Evolutionary conservation across 2,329 filamentous ascomycete species (phyloP).

Genomic region (Aspergillaceae sp.): DNA sequence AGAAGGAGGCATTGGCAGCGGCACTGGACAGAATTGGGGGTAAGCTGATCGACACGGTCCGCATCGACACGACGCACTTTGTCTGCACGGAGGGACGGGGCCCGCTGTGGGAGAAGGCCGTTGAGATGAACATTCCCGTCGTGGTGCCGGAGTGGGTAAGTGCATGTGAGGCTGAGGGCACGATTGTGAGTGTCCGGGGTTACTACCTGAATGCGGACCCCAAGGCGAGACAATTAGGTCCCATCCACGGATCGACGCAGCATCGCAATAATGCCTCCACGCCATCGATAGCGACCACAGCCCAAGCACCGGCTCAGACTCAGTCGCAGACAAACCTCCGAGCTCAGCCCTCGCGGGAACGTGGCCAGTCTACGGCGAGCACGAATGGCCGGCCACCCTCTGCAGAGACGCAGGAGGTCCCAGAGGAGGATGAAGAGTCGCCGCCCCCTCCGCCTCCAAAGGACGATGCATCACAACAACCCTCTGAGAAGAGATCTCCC

Average conservation of each 20-base stretch:
- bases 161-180: conserved; percentile 86
- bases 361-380: conserved; percentile 12
- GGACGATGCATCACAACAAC: conserved; percentile 9
- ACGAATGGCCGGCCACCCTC: conserved; percentile 18
- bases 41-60: conserved; percentile 78
- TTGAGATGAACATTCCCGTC: conserved; percentile 96
- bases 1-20: conserved; percentile 62
- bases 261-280: conserved; percentile 25
- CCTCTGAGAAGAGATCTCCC: conserved; percentile 5
- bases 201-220: conserved; percentile 90
- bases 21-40: conserved; percentile 85
- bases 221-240: conserved; percentile 46
- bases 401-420: conserved; percentile 20
- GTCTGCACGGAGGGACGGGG: conserved; percentile 91
- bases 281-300: conserved; percentile 19
- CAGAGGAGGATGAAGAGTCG: conserved; percentile 18
- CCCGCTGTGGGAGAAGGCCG: conserved; percentile 86
- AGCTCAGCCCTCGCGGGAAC: conserved; percentile 12
- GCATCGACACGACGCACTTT: conserved; percentile 97
- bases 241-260: conserved; percentile 24
- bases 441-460: conserved; percentile 22
- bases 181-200: conserved; percentile 86
- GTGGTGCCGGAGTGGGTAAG: conserved; percentile 96
- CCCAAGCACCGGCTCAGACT: conserved; percentile 1
- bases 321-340: conserved; percentile 17